Conservation (phyloP, 2,329 filamentous ascomycete species). For the Pseudonectria foliicola region DNA sequence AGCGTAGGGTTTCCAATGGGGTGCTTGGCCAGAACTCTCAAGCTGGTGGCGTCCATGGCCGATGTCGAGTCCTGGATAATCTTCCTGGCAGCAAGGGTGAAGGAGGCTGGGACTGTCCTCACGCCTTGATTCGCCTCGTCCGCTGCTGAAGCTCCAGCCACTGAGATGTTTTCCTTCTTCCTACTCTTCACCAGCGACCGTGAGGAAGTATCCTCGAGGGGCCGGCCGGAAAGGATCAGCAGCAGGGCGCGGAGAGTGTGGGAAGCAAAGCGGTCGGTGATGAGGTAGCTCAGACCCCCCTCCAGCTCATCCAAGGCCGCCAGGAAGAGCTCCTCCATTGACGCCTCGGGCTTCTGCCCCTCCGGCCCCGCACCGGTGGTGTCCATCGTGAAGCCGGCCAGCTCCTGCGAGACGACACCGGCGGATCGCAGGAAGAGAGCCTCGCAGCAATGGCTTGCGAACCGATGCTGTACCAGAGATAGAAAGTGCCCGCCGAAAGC, state of each 20-base stretch:
- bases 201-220: slow-evolving; percentile 61
- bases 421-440: slow-evolving; percentile 82
- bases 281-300: slow-evolving; percentile 69
- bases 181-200: slow-evolving; percentile 81
- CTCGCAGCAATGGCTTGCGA: slow-evolving; percentile 96
- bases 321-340: slow-evolving; percentile 82
- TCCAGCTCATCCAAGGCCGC: slow-evolving; percentile 82
- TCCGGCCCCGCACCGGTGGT: slow-evolving; percentile 36
- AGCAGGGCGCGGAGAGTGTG: slow-evolving; percentile 83
- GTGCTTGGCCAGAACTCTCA: slow-evolving; percentile 79
- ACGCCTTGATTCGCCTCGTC: slow-evolving; percentile 37
- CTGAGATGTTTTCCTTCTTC: slow-evolving; percentile 77
- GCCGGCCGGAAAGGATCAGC: slow-evolving; percentile 75
- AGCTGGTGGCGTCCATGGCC: slow-evolving; percentile 68
- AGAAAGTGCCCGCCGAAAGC: slow-evolving; percentile 83
- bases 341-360: slow-evolving; percentile 44
- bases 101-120: slow-evolving; percentile 68
- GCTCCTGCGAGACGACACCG: slow-evolving; percentile 67
- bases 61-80: slow-evolving; percentile 72
- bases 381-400: slow-evolving; percentile 42
- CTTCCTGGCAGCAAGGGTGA: slow-evolving; percentile 69
- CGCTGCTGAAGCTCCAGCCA: slow-evolving; percentile 45
- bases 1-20: slow-evolving; percentile 87
- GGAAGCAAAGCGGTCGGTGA: slow-evolving; percentile 85
- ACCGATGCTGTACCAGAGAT: slow-evolving; percentile 86